Base-by-base conservation (phyloP, 805 yeast species). In the Yarrowia osloensis region DNA sequence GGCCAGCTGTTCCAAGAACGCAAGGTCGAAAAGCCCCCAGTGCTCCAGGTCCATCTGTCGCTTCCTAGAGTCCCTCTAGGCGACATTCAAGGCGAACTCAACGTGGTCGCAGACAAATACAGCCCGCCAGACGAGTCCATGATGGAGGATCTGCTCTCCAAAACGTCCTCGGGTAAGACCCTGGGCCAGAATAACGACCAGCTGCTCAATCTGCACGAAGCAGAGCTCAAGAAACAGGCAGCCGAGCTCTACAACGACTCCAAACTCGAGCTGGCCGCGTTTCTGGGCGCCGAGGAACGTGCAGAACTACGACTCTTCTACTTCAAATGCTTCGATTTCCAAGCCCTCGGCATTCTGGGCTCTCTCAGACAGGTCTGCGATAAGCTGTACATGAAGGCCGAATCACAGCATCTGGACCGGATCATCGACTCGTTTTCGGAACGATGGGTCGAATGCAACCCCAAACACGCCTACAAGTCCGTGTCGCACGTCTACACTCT, bases 371-470 rank as follows among this genome's bases (percentile, higher is more conserved):
- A 75, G 46, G 77, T 91, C 39, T 90, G 96, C 70, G 81, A 83
- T 33, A 84, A 81, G 70, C 73, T 91, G 21, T 89, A 88, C 75
- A 81, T 91, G 71, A 86, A 86, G 72, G 97, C 94, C 7, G 97
- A 91, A 76, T 86, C 95, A 1, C 93, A 89, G 71, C 89, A 88
- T 73, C 86, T 91, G 68, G 96, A 91, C 76, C 81, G 89, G 50
- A 82, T 91, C 19, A 77, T 91, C 66, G 87, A 88, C 50, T 81
- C 87, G 2, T 87, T 90, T 74, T 83, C 95, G 17, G 81, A 81
- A 67, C 82, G 87, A 67, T 91, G 92, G 87, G 77, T 80, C 31
- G 76, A 75, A 31, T 84, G 76, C 76, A 78, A 85, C 79, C 77
- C 81, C 29, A 77, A 72, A 66, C 83, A 81, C 74, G 80, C 80